Evolutionary conservation across 2,329 filamentous ascomycete species (phyloP).

Genomic region (Neopestalotiopsis clavispora): DNA sequence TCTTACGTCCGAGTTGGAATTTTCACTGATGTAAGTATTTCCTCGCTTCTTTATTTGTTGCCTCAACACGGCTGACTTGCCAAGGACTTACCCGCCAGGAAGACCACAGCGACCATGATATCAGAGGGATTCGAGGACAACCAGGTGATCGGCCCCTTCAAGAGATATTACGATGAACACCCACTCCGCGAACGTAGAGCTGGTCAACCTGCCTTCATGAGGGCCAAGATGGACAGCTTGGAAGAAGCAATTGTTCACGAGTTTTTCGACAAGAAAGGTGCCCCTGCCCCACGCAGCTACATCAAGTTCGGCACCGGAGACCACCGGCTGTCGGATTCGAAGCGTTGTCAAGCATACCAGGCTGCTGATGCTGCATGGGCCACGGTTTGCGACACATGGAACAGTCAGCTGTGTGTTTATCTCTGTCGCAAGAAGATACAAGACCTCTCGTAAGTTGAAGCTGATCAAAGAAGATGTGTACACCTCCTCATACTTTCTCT

Average conservation of each 20-base stretch:
- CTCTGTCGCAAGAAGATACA: neutral
- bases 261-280: neutral
- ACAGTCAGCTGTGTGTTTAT: neutral
- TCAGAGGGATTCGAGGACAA: too few relatives aligned
- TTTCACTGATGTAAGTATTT: too few relatives aligned
- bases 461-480: neutral
- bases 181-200: neutral
- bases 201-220: neutral
- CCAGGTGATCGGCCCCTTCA: too few relatives aligned
- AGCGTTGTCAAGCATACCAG: neutral
- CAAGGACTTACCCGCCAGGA: too few relatives aligned
- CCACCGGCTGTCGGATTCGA: neutral
- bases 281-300: neutral
- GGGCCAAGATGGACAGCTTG: neutral
- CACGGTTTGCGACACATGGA: neutral
- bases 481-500: neutral
- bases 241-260: neutral
- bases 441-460: neutral
- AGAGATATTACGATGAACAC: too few relatives aligned
- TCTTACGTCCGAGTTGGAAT: too few relatives aligned
- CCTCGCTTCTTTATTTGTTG: too few relatives aligned
- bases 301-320: neutral
- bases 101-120: too few relatives aligned
- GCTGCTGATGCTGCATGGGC: neutral
- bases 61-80: too few relatives aligned